Evolutionary conservation across 345 rosid species (phyloP), one percentile per base, ranked within the genome.

Genomic region (Tarenaya hassleriana): DNA sequence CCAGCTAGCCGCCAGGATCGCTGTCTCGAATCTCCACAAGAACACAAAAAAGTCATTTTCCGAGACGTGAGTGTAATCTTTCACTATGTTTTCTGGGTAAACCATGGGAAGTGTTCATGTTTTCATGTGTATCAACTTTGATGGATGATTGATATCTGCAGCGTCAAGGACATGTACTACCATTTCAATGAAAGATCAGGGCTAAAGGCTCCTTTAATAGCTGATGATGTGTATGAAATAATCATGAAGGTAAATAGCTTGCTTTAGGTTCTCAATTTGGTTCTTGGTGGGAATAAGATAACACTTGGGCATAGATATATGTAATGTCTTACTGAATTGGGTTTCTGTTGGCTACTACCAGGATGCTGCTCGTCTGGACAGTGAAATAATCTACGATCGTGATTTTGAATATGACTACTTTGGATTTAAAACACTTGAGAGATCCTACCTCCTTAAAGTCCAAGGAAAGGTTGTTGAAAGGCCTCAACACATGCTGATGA

Each of bases 401-500:
- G 97, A 90, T 55, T 90, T 84, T 60, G 97, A 90, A 41, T 90
- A 86, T 51, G 96, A 90, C 69, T 90, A 77, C 62, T 90, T 90
- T 61, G 97, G 97, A 16, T 86, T 90, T 58, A 86, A 89, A 74
- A 89, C 97, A 11, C 81, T 89, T 37, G 94, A 89, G 71, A 83
- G 89, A 75, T 89, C 95, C 35, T 89, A 86, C 73, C 84, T 89
- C 46, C 38, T 83, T 61, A 89, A 83, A 69, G 81, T 89, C n/a
- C 90, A 81, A 62, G 94, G 88, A 52, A 79, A 73, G 41, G 90
- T 86, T 65, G 88, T 86, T 31, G 95, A 86, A 52, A 86, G 94
- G 48, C 97, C 94, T 20, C 95, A 89, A 24, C 95, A 89, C 67
- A 86, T 89, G 97, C 61, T 89, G 58, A 89, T 89, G 97, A 86